These are phyloP conservation scores for Stropharia rugosoannulata DNA, from an alignment of 768 basidiomycete genomes.

Conservation along the genomic window DNA sequence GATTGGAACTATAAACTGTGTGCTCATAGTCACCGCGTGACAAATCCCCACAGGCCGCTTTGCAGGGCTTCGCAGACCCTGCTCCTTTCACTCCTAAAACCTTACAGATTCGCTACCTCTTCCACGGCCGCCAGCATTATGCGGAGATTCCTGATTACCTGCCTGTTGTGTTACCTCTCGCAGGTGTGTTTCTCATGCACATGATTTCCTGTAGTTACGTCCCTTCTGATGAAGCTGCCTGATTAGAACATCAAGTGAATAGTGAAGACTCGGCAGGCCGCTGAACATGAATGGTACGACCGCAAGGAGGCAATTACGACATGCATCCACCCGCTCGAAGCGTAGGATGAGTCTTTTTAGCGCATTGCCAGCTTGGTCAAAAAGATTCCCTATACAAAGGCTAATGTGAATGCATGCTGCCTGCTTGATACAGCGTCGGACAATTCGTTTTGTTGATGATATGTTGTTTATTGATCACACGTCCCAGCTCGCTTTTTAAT, in stretches of 20 bases:
- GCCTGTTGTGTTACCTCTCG: constrained; percentile 71
- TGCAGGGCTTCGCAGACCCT: constrained; percentile 90
- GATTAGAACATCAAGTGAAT: constrained; percentile 19
- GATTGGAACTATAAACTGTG: constrained; percentile 1
- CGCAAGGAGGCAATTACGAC: background rate
- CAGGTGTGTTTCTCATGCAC: constrained; percentile 47
- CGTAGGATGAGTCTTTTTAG: too few relatives aligned
- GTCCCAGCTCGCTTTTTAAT: background rate
- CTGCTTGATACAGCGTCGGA: background rate
- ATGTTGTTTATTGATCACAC: background rate
- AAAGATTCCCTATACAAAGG: background rate
- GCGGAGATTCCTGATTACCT: constrained; percentile 73
- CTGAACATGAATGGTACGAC: background rate
- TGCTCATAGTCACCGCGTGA: background rate
- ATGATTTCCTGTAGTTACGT: background rate
- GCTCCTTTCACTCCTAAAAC: constrained; percentile 71
- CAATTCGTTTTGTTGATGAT: background rate
- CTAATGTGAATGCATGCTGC: background rate
- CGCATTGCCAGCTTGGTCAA: background rate
- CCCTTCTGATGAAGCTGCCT: constrained; percentile 1
- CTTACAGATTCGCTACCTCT: constrained; percentile 73
- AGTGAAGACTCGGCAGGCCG: background rate
- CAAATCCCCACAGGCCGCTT: constrained; percentile 45
- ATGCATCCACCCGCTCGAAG: background rate
- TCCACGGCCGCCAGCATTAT: constrained; percentile 71